Percentiles rank a stretch among this genome's conserved stretches.
Evolutionary conservation across 2,329 filamentous ascomycete genomes (phyloP).

Genomic region (Penicillium nordicum): DNA sequence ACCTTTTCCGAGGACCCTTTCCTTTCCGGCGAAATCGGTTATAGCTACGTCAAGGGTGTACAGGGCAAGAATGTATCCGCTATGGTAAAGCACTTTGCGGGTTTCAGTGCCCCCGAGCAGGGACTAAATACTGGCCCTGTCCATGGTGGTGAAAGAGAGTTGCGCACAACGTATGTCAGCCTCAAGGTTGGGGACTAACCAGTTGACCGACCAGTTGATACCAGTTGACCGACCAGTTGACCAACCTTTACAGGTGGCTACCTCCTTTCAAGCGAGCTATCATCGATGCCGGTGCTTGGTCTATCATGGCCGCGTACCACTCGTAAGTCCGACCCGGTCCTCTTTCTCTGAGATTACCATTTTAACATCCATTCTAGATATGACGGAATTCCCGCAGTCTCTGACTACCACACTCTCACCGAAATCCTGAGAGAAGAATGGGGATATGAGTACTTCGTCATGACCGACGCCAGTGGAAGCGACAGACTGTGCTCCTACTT

Average conservation of each 20-base stretch:
- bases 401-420: conserved; percentile 63
- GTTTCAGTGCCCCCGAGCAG: conserved; percentile 66
- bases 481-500: conserved; percentile 65
- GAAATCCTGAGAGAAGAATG: conserved; percentile 68
- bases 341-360: neutral
- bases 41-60: conserved; percentile 59
- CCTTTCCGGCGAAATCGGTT: conserved; percentile 65
- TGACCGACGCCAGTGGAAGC: conserved; percentile 66
- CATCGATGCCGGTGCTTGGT: conserved; percentile 64
- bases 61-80: conserved; percentile 65
- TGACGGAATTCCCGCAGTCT: conserved; percentile 66
- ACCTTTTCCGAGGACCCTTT: conserved; percentile 68
- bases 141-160: conserved; percentile 54
- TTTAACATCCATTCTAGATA: conserved; percentile 43
- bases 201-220: neutral
- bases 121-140: conserved; percentile 66
- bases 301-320: conserved; percentile 72
- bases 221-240: neutral
- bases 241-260: conserved; percentile 36
- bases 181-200: fast-evolving
- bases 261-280: conserved; percentile 67
- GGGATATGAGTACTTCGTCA: conserved; percentile 67
- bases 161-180: conserved; percentile 55
- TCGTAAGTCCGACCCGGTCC: conserved; percentile 36
- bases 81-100: conserved; percentile 74